Percentiles rank a stretch among this genome's conserved stretches.
phyloP scores from a whole-genome alignment of 768 basidiomycete genomes.

The Russula earlei region DNA sequence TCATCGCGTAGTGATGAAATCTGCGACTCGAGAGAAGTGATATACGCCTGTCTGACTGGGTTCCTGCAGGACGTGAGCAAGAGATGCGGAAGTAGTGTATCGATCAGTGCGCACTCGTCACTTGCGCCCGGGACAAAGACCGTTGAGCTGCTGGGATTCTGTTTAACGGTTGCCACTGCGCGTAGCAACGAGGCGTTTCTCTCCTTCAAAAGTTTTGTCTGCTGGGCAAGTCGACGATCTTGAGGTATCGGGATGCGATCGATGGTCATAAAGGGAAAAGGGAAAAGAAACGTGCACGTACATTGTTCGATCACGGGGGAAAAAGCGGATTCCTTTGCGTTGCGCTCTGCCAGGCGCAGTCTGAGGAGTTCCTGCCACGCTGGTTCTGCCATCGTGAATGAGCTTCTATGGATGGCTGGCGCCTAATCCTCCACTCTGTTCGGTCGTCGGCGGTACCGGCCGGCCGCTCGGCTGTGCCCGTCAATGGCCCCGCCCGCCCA shows the following conservation, averaged over 20 bases:
- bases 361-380: conserved; percentile 79
- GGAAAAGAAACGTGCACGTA: conserved; percentile 33
- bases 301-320: conserved; percentile 89
- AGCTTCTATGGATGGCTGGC: too few species aligned
- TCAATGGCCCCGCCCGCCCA: not conserved
- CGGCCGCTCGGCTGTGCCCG: not conserved
- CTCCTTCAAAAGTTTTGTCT: conserved; percentile 85
- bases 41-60: conserved; percentile 79
- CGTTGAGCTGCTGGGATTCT: conserved; percentile 52
- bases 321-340: conserved; percentile 72
- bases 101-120: conserved; percentile 58
- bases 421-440: not conserved
- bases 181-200: conserved; percentile 83
- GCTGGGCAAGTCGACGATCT: conserved; percentile 90
- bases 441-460: not conserved
- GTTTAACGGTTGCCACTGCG: conserved; percentile 66
- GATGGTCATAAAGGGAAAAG: conserved; percentile 16
- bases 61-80: conserved; percentile 38
- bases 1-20: conserved; percentile 88
- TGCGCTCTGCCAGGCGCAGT: conserved; percentile 71
- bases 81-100: not conserved
- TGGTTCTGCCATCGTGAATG: conserved; percentile 61
- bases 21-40: conserved; percentile 87
- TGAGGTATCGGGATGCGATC: conserved; percentile 12
- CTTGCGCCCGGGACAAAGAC: conserved; percentile 48